Evolutionary conservation across 371 early-diverging fungal genomes (phyloP).

Genomic region (Cokeromyces recurvatus): DNA sequence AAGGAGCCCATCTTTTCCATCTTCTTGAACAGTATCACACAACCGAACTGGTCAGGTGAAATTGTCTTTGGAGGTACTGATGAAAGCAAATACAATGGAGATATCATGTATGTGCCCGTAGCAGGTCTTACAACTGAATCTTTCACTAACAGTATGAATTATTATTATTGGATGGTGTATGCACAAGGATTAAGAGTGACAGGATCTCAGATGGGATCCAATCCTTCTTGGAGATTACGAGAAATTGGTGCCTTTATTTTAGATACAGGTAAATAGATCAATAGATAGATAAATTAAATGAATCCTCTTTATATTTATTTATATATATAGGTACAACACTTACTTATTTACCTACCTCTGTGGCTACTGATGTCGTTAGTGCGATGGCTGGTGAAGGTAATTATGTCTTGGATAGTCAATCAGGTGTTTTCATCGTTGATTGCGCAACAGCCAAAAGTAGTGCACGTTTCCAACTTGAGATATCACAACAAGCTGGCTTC

Average conservation of each 20-base stretch:
- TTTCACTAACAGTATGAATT: background rate
- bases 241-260: constrained; percentile 34
- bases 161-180: constrained; percentile 48
- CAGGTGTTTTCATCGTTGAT: constrained; percentile 33
- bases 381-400: constrained; percentile 24
- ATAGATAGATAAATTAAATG: no score
- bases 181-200: constrained; percentile 35
- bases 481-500: constrained; percentile 19
- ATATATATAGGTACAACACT: constrained; percentile 47
- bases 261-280: no score
- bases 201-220: constrained; percentile 6
- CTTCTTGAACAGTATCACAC: constrained; percentile 24
- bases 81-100: constrained; percentile 43
- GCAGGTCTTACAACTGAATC: constrained; percentile 18
- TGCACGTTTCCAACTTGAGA: constrained; percentile 25
- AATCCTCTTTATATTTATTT: no score
- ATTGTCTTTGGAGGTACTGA: constrained; percentile 61
- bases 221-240: constrained; percentile 12
- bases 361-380: constrained; percentile 25
- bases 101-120: constrained; percentile 44
- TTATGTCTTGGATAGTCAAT: constrained; percentile 25
- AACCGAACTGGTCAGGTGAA: constrained; percentile 46
- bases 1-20: constrained; percentile 38
- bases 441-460: constrained; percentile 22
- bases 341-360: constrained; percentile 33